phyloP scores from a whole-genome alignment of 1,284 basidiomycete genomes.

The Trichosporon inkin region DNA sequence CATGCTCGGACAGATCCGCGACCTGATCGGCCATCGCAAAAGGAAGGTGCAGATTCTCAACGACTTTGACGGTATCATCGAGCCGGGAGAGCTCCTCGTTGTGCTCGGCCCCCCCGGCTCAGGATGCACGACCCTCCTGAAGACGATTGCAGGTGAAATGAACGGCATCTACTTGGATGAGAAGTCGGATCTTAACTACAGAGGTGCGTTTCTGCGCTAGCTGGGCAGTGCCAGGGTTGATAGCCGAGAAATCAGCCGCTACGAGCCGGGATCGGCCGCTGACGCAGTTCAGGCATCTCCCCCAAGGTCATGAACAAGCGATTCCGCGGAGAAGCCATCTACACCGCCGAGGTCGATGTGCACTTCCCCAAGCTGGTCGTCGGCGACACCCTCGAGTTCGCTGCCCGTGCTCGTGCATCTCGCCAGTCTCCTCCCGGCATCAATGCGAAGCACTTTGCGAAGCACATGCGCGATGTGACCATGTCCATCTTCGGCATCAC shows the following conservation, averaged over 20 bases:
- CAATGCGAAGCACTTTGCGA: conserved; percentile 45
- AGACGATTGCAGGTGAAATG: conserved; percentile 57
- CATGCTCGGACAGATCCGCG: conserved; percentile 38
- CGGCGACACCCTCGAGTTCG: conserved; percentile 50
- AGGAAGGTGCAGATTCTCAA: conserved; percentile 54
- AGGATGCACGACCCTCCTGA: conserved; percentile 57
- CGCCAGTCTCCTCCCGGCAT: conserved; percentile 51
- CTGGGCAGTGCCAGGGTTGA: background rate
- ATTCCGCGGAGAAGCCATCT: conserved; percentile 52
- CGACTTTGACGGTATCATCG: conserved; percentile 51
- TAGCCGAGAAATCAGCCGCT: background rate
- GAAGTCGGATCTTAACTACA: conserved; percentile 47
- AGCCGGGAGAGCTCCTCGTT: conserved; percentile 57
- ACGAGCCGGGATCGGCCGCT: background rate
- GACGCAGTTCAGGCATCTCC: conserved; percentile 35
- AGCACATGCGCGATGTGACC: conserved; percentile 51
- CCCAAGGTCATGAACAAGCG: conserved; percentile 47
- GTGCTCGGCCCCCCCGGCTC: conserved; percentile 61
- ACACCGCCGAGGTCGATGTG: conserved; percentile 53
- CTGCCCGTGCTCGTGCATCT: conserved; percentile 43
- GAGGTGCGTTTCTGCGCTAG: conserved; percentile 33
- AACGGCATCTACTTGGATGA: conserved; percentile 53
- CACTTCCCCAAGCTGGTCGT: conserved; percentile 57
- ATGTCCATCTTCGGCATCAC: conserved; percentile 56
- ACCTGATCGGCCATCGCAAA: conserved; percentile 45